Percentiles rank a stretch among this genome's conserved stretches.
These are phyloP conservation scores for Venturia oleaginea DNA, from an alignment of 2,329 filamentous ascomycete genomes.

Conservation along the genomic window DNA sequence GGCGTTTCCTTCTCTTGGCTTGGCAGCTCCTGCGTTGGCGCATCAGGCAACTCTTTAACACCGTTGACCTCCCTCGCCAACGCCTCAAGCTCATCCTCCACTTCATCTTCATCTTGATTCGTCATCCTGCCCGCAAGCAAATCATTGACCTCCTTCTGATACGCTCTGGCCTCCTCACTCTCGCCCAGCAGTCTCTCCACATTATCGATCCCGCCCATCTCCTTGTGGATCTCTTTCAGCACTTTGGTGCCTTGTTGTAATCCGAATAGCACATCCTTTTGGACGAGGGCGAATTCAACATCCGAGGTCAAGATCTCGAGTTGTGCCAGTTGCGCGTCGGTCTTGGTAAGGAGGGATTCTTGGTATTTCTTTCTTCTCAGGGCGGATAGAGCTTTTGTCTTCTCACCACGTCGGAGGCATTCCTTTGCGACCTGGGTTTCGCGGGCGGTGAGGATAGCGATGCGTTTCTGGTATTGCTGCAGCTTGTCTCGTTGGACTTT, in stretches of 20 bases:
- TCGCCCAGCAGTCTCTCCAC: constrained; percentile 95
- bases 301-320: constrained; percentile 78
- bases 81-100: constrained; percentile 86
- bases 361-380: constrained; percentile 96
- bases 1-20: constrained; percentile 21
- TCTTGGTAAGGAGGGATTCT: constrained; percentile 77
- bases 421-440: constrained; percentile 80
- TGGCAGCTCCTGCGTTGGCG: constrained; percentile 25
- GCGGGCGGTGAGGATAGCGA: constrained; percentile 73
- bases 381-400: constrained; percentile 72
- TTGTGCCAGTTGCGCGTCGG: constrained; percentile 87
- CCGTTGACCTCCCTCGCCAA: constrained; percentile 56
- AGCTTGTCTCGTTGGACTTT: constrained; percentile 97
- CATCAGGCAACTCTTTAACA: constrained; percentile 28
- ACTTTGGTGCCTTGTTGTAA: constrained; percentile 86
- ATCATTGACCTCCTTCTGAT: constrained; percentile 88
- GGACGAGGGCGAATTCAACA: constrained; percentile 92
- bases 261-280: constrained; percentile 92
- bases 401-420: constrained; percentile 73
- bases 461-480: constrained; percentile 88
- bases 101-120: constrained; percentile 93
- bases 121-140: constrained; percentile 83
- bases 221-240: constrained; percentile 79
- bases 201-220: constrained; percentile 91
- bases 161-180: constrained; percentile 79